Base-by-base conservation (phyloP, 305 asterid species). In the Fraxinus angustifolia region DNA sequence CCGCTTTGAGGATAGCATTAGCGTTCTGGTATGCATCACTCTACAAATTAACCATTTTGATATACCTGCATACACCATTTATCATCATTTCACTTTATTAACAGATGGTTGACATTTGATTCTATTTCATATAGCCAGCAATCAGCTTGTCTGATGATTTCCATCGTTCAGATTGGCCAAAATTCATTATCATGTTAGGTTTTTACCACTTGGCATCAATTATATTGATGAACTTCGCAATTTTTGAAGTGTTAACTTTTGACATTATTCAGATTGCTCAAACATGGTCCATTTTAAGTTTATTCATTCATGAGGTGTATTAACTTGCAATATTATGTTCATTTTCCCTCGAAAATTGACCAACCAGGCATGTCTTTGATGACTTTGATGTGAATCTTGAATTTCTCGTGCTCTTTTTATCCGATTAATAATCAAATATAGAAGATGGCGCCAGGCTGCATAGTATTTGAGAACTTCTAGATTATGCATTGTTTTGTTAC, bases 1-100 rank as follows among this genome's bases (percentile, higher is more conserved):
- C 45, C 91, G 86, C 86, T 96, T 94, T 35, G 97, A 90, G 84
- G 86, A 90, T 84, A 93, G 99, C 62, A 94, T 96, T 19, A 93
- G 94, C 78, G 71, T 96, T 86, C 93, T 96, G 96, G 99, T 96
- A 87, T 26, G 88, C 42, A 60, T 33, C 26, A 28, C 17, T 7
- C 14, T 4, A 56, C 28, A 19, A 58, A 50, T 50, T 50, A 19
- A 58, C 68, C 11, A 17, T 58, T 58, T 58, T 58, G 60, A 50
- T 58, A 58, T 58, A n/a, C 19, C 68, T 58, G 30, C 68, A 5
- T 6, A 19, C 28, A n/a, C 68, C 30, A 58, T 58, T 6, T n/a
- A 58, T 58, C 68, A 19, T 58, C 30, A 2, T 58, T 58, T 58
- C 12, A 7, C 68, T 58, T 58, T 58, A 58, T 58, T 58, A 58